Evolutionary conservation across 495 filamentous ascomycete species (phyloP).

Genomic region (Tirmania nivea): DNA sequence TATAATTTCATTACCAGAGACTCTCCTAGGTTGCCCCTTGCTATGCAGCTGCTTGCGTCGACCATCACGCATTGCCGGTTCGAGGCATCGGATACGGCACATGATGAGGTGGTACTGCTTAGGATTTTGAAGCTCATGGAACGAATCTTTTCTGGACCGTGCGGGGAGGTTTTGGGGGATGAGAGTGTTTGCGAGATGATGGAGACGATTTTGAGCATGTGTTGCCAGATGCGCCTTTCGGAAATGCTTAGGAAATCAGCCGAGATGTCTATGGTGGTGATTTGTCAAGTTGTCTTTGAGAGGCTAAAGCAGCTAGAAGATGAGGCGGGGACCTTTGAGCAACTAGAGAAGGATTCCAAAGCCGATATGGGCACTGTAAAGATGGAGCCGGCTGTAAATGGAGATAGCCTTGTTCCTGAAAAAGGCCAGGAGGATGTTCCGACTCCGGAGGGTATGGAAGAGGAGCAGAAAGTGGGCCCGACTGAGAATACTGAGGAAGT

Average conservation of each 20-base stretch:
- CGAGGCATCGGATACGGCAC: conserved; percentile 81
- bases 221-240: conserved; percentile 76
- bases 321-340: conserved; percentile 28
- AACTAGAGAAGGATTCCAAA: conserved; percentile 37
- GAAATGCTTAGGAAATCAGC: conserved; percentile 78
- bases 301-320: conserved; percentile 69
- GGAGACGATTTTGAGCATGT: conserved; percentile 94
- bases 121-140: conserved; percentile 96
- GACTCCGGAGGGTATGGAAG: conserved; percentile 21
- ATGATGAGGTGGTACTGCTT: conserved; percentile 83
- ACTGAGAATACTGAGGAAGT: conserved; percentile 13
- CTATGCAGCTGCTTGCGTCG: conserved; percentile 84
- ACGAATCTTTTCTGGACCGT: conserved; percentile 80
- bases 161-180: conserved; percentile 76
- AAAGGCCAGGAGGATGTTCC: conserved; percentile 19
- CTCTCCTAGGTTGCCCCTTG: conserved; percentile 66
- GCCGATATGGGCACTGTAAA: conserved; percentile 53
- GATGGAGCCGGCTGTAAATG: conserved; percentile 76
- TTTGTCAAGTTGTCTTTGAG: conserved; percentile 95
- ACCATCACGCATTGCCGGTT: conserved; percentile 97
- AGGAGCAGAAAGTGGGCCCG: conserved; percentile 2
- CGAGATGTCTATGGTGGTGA: conserved; percentile 91
- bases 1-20: conserved; percentile 71
- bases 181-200: conserved; percentile 99
- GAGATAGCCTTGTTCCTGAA: conserved; percentile 27